These are phyloP conservation scores for Fusarium sambucinum DNA, from an alignment of 2,329 filamentous ascomycete species.

Conservation along the genomic window DNA sequence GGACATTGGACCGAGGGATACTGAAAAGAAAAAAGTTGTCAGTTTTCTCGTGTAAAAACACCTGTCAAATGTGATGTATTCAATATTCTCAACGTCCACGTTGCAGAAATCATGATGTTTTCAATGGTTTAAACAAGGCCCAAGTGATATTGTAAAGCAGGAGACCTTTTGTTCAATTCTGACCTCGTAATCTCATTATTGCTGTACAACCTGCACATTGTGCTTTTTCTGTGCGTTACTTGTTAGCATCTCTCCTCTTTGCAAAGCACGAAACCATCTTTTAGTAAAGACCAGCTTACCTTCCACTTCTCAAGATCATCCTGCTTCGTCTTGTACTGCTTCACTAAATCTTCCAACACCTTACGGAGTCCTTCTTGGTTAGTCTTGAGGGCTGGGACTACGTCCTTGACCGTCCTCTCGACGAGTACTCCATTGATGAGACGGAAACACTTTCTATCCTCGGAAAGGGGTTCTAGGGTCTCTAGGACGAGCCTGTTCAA, in stretches of 20 bases:
- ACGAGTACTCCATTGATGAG: conserved; percentile 98
- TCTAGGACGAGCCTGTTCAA: conserved; percentile 86
- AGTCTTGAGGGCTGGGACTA: conserved; percentile 89
- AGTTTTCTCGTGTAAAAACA: neutral
- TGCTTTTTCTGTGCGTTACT: conserved; percentile 78
- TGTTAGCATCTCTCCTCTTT: conserved; percentile 13
- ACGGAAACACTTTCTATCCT: conserved; percentile 95
- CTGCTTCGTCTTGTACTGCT: conserved; percentile 96
- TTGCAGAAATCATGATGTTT: neutral
- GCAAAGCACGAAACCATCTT: neutral
- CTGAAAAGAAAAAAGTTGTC: neutral
- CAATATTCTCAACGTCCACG: conserved; percentile 7
- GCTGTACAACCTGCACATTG: conserved; percentile 87
- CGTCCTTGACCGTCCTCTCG: conserved; percentile 92
- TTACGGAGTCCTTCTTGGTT: conserved; percentile 95
- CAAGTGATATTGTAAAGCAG: neutral
- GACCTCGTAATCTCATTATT: conserved; percentile 57
- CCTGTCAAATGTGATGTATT: conserved; percentile 7
- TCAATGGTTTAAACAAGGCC: neutral
- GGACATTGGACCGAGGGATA: neutral
- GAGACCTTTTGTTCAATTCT: conserved; percentile 33
- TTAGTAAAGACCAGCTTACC: conserved; percentile 62
- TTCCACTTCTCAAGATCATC: conserved; percentile 98
- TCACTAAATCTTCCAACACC: conserved; percentile 92
- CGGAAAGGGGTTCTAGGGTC: conserved; percentile 83